Conservation (phyloP, 225 moss, liverwort and hornwort species). For the Pleurozium schreberi region DNA sequence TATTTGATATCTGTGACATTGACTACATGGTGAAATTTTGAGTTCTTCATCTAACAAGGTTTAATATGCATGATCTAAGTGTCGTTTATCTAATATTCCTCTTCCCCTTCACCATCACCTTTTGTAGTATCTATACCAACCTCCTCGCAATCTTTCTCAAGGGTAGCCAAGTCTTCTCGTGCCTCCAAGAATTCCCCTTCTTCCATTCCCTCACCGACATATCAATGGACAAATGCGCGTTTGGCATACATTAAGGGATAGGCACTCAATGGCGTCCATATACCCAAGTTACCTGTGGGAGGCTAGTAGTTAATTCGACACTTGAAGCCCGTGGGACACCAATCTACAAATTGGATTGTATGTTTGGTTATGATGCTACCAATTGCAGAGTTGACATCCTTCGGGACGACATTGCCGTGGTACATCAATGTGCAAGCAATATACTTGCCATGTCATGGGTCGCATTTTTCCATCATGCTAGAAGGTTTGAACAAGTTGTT, state of each 20-base stretch:
- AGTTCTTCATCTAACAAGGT: background rate
- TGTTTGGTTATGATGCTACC: conserved; percentile 22
- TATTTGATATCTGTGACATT: too few species aligned
- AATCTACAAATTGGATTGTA: conserved; percentile 14
- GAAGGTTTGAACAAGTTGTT: conserved; percentile 20
- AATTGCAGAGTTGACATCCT: conserved; percentile 19
- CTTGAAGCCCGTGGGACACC: conserved; percentile 15
- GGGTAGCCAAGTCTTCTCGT: background rate
- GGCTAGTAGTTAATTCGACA: conserved; percentile 17
- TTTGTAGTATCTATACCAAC: conserved; percentile 18
- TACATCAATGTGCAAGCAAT: conserved; percentile 30
- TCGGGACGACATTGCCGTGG: conserved; percentile 28
- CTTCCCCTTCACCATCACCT: conserved; percentile 1
- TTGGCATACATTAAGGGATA: conserved; percentile 32
- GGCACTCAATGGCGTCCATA: too few species aligned
- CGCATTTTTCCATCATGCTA: conserved; percentile 35
- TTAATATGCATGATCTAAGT: background rate
- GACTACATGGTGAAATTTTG: background rate
- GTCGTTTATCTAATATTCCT: background rate
- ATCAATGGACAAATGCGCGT: conserved; percentile 26
- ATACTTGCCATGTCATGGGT: conserved; percentile 29
- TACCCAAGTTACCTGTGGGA: background rate
- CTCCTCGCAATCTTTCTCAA: background rate
- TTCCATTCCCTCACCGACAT: conserved; percentile 31
- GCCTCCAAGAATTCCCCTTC: conserved; percentile 28